Conservation (phyloP, 805 yeast species). For the Ogataea pignaliae region DNA sequence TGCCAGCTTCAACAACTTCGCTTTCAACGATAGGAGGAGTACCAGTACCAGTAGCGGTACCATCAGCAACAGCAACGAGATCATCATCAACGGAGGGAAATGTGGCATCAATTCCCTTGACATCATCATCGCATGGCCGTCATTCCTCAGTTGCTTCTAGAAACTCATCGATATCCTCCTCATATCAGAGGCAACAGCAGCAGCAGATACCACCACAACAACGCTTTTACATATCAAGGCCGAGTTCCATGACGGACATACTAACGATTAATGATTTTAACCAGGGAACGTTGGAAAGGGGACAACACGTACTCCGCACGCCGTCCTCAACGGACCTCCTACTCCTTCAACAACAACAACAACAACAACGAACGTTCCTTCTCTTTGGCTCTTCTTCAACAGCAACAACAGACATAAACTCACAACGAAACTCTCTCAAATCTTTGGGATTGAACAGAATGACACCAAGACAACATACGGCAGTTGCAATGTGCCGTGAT, state of each 20-base stretch:
- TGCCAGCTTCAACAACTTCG: slow-evolving; percentile 14
- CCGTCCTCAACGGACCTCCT: neutral
- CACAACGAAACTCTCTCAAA: slow-evolving; percentile 38
- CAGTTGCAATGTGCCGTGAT: slow-evolving; percentile 75
- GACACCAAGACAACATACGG: slow-evolving; percentile 70
- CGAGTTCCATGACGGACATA: neutral
- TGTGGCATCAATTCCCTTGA: neutral
- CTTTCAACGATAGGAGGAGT: slow-evolving; percentile 4
- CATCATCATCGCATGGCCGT: neutral
- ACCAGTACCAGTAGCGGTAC: neutral
- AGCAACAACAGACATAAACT: slow-evolving; percentile 23
- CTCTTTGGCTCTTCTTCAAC: slow-evolving; percentile 25
- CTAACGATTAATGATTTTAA: neutral
- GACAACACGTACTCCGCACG: no score
- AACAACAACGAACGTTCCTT: slow-evolving; percentile 2
- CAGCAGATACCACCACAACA: no score
- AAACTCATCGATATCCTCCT: neutral
- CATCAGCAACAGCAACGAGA: no score
- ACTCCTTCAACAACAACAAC: slow-evolving; percentile 3
- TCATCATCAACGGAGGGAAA: neutral
- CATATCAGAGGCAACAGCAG: no score
- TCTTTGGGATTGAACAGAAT: slow-evolving; percentile 64
- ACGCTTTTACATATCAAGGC: neutral
- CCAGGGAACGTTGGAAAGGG: neutral
- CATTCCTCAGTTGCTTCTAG: neutral